Percentiles rank a stretch among this genome's conserved stretches.
Conservation (phyloP, 1,284 basidiomycete genomes). For the Grifola frondosa region DNA sequence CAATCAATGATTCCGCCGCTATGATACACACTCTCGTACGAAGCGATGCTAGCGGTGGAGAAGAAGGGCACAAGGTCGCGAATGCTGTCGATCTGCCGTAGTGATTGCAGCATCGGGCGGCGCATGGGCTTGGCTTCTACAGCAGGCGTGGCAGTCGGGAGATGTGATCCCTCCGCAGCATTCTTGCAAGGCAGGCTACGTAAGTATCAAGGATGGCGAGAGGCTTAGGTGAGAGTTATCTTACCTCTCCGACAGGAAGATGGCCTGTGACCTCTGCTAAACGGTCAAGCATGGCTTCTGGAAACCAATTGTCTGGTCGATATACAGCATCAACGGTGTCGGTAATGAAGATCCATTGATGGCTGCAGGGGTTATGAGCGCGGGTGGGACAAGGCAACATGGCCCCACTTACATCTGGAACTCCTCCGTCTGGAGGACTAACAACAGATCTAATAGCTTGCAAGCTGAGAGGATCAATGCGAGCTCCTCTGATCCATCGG, state of each 20-base stretch:
- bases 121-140: slow-evolving; percentile 48
- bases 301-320: slow-evolving; percentile 78
- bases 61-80: slow-evolving; percentile 86
- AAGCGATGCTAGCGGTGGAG: slow-evolving; percentile 81
- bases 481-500: slow-evolving; percentile 82
- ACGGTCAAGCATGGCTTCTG: slow-evolving; percentile 89
- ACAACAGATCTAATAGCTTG: slow-evolving; percentile 91
- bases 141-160: slow-evolving; percentile 18
- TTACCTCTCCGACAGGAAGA: slow-evolving; percentile 48
- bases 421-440: slow-evolving; percentile 93
- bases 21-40: slow-evolving; percentile 87
- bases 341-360: slow-evolving; percentile 99
- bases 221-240: background rate
- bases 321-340: slow-evolving; percentile 97
- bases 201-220: background rate
- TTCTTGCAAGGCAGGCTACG: slow-evolving; percentile 14
- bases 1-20: slow-evolving; percentile 81
- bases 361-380: slow-evolving; percentile 46
- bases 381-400: background rate
- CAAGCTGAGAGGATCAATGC: slow-evolving; percentile 83
- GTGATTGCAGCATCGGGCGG: slow-evolving; percentile 65
- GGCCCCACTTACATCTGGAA: slow-evolving; percentile 83
- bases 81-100: slow-evolving; percentile 78
- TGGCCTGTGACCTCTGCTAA: slow-evolving; percentile 80
- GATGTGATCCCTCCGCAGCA: slow-evolving; percentile 13